Evolutionary conservation across 257 asterid genomes (phyloP), one percentile per base, ranked within the genome.

Genomic region (Leptodermis oblonga): DNA sequence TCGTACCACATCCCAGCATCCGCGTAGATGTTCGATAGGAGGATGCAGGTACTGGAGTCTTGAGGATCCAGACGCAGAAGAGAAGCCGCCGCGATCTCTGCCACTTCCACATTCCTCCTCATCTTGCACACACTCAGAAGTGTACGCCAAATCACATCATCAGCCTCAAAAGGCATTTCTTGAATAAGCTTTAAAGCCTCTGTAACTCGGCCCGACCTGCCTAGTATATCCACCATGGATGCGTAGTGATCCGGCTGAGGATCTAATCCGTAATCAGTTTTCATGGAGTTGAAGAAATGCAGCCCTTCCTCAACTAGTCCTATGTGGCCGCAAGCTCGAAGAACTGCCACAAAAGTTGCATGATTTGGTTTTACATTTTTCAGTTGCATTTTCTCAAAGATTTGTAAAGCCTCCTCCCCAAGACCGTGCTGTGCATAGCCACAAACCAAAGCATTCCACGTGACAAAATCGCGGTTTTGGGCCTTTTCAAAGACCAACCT

Each of bases 381-480:
- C 0, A 66, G 64, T 59, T 85, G 86, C 97, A 92, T 90, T 33
- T 75, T 75, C 64, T 80, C 80, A 28, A 90, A 92, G 61, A 78
- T 72, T 69, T 69, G 59, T 42, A 92, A 74, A n/a, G 97, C 95
- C 66, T 88, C 87, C 17, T 70, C 74, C 17, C 92, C 97, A 46
- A 77, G 82, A 25, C 97, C 96, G 51, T 90, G 98, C 63, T 92
- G 85, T 22, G 97, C 90, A 65, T 82, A 90, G 15, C 95, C 95
- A 58, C 96, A 90, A n/a, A 83, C 79, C 84, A 92, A 77, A 7
- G 95, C 91, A 8, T 88, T 92, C 98, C 98, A 92, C 3, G 97
- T 88, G 74, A 92, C 97, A 41, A 77, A 85, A 76, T 90, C 97
- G 15, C 87, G 77, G 31, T 82, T 82, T 60, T 80, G 60, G 33